These are phyloP conservation scores for Plasmodium gallinaceum DNA, from an alignment of 169 alveolate genomes.

Conservation along the genomic window DNA sequence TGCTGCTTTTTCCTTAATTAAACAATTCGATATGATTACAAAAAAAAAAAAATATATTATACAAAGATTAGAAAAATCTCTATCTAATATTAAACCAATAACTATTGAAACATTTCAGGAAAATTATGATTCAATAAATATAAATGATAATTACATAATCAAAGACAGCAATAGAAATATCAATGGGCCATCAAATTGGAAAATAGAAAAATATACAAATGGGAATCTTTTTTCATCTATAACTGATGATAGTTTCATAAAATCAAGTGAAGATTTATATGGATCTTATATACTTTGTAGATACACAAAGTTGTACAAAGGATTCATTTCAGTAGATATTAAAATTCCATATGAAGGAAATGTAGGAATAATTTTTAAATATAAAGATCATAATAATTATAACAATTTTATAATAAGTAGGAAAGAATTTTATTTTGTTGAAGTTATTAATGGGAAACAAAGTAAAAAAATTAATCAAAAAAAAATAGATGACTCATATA, in stretches of 20 bases:
- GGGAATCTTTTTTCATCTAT: slow-evolving; percentile 67
- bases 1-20: slow-evolving; percentile 13
- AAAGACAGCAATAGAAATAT: slow-evolving; percentile 44
- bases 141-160: slow-evolving; percentile 59
- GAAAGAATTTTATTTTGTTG: slow-evolving; percentile 60
- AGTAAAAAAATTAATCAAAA: slow-evolving; percentile 24
- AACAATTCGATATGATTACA: slow-evolving; percentile 60
- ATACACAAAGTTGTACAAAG: slow-evolving; percentile 62
- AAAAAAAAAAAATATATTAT: slow-evolving; percentile 28
- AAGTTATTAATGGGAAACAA: slow-evolving; percentile 31
- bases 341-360: slow-evolving; percentile 70
- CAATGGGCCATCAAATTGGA: slow-evolving; percentile 62
- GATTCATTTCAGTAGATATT: slow-evolving; percentile 58
- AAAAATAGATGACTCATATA: slow-evolving; percentile 11
- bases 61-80: slow-evolving; percentile 46
- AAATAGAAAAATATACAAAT: slow-evolving; percentile 48
- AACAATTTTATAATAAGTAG: slow-evolving; percentile 48
- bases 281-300: slow-evolving; percentile 63
- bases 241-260: slow-evolving; percentile 32
- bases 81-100: slow-evolving; percentile 26
- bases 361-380: slow-evolving; percentile 55
- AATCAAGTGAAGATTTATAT: slow-evolving; percentile 37
- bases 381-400: slow-evolving; percentile 59
- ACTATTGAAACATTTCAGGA: slow-evolving; percentile 52
- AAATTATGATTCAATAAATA: slow-evolving; percentile 37